Percentiles rank a stretch among this genome's conserved stretches.
Evolutionary conservation across 192 early-diverging fungal species (phyloP).

Genomic region (Fimicolochytrium jonesii): DNA sequence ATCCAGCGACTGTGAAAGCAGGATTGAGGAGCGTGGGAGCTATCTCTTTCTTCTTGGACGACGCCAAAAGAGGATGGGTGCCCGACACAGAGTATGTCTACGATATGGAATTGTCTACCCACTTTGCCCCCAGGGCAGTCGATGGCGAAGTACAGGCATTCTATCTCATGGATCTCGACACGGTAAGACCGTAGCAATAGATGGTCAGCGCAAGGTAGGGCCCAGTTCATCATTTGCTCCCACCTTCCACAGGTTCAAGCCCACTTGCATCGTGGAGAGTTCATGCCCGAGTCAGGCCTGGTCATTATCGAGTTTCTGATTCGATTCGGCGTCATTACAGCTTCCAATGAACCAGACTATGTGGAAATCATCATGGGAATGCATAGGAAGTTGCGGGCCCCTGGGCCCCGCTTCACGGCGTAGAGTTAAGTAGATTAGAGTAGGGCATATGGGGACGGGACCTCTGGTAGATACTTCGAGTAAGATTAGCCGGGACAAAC

Average conservation of each 20-base stretch:
- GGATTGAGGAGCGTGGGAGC: slow-evolving; percentile 40
- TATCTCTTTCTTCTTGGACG: slow-evolving; percentile 64
- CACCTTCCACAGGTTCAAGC: slow-evolving; percentile 27
- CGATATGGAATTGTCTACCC: slow-evolving; percentile 70
- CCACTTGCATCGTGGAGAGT: slow-evolving; percentile 41
- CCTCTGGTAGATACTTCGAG: no score
- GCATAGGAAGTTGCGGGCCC: slow-evolving; percentile 64
- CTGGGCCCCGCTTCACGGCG: slow-evolving; percentile 50
- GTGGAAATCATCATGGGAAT: slow-evolving; percentile 62
- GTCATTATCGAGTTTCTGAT: slow-evolving; percentile 84
- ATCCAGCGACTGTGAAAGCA: background rate
- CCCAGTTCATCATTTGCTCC: background rate
- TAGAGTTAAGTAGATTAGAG: no score
- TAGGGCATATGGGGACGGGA: no score
- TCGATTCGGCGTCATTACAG: slow-evolving; percentile 63
- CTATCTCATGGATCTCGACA: slow-evolving; percentile 62
- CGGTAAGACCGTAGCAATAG: slow-evolving; percentile 46
- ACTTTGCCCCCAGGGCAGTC: slow-evolving; percentile 57
- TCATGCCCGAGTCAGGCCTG: slow-evolving; percentile 84
- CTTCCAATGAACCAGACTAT: slow-evolving; percentile 81
- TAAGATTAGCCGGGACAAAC: no score
- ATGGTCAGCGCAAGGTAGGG: background rate
- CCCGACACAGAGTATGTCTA: slow-evolving; percentile 86
- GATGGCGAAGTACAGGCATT: slow-evolving; percentile 88
- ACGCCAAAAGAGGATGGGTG: slow-evolving; percentile 49